phyloP scores from a whole-genome alignment of 108 stramenopile species.

The Mediolabrus comicus region DNA sequence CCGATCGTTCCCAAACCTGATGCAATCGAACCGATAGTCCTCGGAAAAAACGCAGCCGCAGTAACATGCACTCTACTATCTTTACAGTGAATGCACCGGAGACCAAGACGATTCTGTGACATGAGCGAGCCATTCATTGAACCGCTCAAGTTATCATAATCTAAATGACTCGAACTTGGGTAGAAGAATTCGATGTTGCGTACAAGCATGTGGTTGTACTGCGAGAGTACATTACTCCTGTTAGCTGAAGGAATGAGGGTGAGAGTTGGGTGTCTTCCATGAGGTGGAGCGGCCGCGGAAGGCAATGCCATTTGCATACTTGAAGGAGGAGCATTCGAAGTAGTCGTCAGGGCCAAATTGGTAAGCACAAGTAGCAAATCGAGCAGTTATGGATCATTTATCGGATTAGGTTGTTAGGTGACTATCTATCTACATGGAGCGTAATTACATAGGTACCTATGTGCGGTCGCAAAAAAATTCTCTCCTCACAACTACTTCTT shows the following conservation, averaged over 20 bases:
- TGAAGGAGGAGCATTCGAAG: no score
- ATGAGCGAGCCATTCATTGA: slow-evolving; percentile 17
- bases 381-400: no score
- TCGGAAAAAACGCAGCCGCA: slow-evolving; percentile 46
- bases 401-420: no score
- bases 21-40: slow-evolving; percentile 42
- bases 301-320: no score
- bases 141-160: slow-evolving; percentile 16
- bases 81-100: slow-evolving; percentile 49
- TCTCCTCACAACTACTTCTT: no score
- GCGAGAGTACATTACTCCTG: slow-evolving; percentile 20
- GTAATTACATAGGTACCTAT: no score
- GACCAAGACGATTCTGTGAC: slow-evolving; percentile 33
- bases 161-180: slow-evolving; percentile 22
- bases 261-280: slow-evolving; percentile 25
- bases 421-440: no score
- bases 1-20: slow-evolving; percentile 53
- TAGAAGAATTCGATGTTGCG: slow-evolving; percentile 48
- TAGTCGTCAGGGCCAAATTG: no score
- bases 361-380: no score
- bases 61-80: slow-evolving; percentile 30
- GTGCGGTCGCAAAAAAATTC: no score
- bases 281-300: no score
- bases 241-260: slow-evolving; percentile 24
- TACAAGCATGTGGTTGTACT: slow-evolving; percentile 52